phyloP scores from a whole-genome alignment of 2,329 filamentous ascomycete species.

The Fusarium dlaminii region DNA sequence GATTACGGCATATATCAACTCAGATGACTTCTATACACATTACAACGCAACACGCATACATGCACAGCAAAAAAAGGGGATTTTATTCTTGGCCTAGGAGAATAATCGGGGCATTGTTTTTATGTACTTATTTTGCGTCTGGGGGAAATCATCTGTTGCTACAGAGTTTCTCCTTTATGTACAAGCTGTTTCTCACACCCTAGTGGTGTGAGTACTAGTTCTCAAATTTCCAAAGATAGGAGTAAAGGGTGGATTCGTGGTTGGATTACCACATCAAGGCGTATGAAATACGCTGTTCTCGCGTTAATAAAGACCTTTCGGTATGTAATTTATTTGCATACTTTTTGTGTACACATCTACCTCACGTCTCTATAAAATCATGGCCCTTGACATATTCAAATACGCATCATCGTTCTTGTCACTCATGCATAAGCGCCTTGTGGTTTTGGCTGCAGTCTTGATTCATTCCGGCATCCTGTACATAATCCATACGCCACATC shows the following conservation, averaged over 20 bases:
- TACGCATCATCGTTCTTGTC: background rate
- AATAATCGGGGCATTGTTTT: slow-evolving; percentile 17
- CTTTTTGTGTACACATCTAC: background rate
- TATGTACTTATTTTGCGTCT: slow-evolving; percentile 12
- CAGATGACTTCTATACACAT: slow-evolving; percentile 3
- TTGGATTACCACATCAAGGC: background rate
- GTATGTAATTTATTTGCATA: slow-evolving; percentile 34
- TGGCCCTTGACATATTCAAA: background rate
- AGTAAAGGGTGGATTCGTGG: background rate
- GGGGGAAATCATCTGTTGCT: slow-evolving; percentile 1
- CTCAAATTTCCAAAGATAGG: slow-evolving; percentile 8
- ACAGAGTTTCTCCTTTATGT: background rate
- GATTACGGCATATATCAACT: slow-evolving; percentile 6
- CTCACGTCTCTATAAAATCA: background rate
- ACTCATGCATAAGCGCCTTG: background rate
- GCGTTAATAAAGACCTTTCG: slow-evolving; percentile 33
- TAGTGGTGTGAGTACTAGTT: slow-evolving; percentile 3
- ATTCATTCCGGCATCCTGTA: slow-evolving; percentile 45
- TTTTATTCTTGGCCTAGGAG: slow-evolving; percentile 26
- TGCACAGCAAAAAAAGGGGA: slow-evolving; percentile 18
- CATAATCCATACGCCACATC: slow-evolving; percentile 42
- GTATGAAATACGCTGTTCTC: slow-evolving; percentile 10
- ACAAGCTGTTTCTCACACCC: background rate
- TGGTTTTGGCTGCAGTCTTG: slow-evolving; percentile 30
- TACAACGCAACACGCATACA: slow-evolving; percentile 16